phyloP scores from a whole-genome alignment of 176 grass and related monocot species.

The Typha latifolia region DNA sequence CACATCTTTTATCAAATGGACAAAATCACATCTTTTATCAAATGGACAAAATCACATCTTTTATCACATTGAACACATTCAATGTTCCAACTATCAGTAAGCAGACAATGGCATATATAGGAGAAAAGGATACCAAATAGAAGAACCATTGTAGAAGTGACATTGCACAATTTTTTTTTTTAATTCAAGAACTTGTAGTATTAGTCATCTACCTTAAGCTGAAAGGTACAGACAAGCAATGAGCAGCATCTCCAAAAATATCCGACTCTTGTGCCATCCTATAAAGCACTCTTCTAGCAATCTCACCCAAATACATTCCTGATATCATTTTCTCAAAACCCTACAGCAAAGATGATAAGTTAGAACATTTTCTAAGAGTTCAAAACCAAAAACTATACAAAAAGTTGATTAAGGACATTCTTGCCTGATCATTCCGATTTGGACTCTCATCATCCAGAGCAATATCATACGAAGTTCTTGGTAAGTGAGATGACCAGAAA shows the following conservation, averaged over 20 bases:
- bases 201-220: conserved; percentile 9
- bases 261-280: conserved; percentile 15
- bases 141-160: background rate
- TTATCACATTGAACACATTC: too few species aligned
- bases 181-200: background rate
- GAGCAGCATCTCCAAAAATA: conserved; percentile 10
- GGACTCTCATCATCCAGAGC: conserved; percentile 61
- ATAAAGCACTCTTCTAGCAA: conserved; percentile 14
- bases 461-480: conserved; percentile 76
- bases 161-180: background rate
- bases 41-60: too few species aligned
- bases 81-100: too few species aligned
- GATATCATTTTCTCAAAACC: conserved; percentile 20
- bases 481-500: conserved; percentile 95
- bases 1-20: too few species aligned
- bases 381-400: too few species aligned
- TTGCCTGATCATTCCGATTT: conserved; percentile 80
- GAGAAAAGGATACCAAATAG: background rate
- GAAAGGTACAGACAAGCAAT: conserved; percentile 6
- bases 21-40: too few species aligned
- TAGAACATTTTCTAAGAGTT: too few species aligned
- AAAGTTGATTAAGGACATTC: background rate
- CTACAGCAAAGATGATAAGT: too few species aligned
- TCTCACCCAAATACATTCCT: conserved; percentile 22
- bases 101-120: background rate